Evolutionary conservation across 75 land plant species (phyloP), one percentile per base, ranked within the genome.

Genomic region (Picea glauca): DNA sequence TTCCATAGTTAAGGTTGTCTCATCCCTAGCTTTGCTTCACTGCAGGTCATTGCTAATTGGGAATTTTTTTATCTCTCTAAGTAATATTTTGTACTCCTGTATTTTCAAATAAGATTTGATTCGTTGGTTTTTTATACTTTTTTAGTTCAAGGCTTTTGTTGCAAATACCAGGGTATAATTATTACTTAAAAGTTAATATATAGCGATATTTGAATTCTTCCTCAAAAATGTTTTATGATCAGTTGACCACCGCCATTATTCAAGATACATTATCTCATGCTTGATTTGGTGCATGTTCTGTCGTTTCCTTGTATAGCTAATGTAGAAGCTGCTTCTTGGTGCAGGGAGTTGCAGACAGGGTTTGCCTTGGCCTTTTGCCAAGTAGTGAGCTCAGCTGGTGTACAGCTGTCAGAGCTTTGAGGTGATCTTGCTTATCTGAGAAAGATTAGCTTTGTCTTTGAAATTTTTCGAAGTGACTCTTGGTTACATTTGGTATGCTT

Each of bases 331-430:
- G 56, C 30, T 23, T 72, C 12, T 74, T 72, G 50, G 65, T 33
- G 59, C 87, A 94, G 98, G 94, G 90, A 64, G 89, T 96, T 80
- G 98, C 98, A 61, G 86, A 96, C 78, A 83, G 96, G 73, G 94
- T 96, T 23, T 90, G 91, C 80, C 93, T 96, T 81, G 98, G 98
- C 57, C 96, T 93, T 75, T 80, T 96, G 30, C 98, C 98, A 67
- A 64, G 90, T 26, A 93, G 98, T 78, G 98, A 96, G 80, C 80
- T 85, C 62, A 93, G 98, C 77, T 96, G 96, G 98, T 68, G 65
- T 76, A 86, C 85, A 76, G 98, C 91, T 63, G 90, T 96, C 1
- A 81, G 75, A 76, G 98, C 98, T 76, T 84, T 96, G 61, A 87
- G 94, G 98, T 96, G 54, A 60, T 79, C n/a, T 66, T 33, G n/a